Conservation (phyloP, 371 early-diverging fungal species). For the Choanephora cucurbitarum region DNA sequence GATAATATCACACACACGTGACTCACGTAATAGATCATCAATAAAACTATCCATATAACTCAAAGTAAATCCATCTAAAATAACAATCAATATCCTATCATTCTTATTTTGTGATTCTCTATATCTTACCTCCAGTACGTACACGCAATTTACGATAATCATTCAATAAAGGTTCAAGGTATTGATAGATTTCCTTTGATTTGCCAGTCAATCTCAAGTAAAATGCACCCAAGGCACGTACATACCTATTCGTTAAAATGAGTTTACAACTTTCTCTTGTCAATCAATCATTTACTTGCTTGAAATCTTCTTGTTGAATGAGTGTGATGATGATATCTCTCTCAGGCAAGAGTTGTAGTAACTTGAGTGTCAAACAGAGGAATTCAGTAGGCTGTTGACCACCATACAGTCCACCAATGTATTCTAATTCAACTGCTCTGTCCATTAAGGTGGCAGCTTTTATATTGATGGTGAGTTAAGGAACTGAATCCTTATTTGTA, state of each 20-base stretch:
- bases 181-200: constrained; percentile 78
- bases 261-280: not conserved
- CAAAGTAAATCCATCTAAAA: constrained; percentile 58
- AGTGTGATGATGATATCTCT: constrained; percentile 82
- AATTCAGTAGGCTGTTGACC: constrained; percentile 89
- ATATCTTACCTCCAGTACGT: constrained; percentile 56
- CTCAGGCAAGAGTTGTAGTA: constrained; percentile 91
- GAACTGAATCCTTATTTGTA: not conserved
- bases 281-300: constrained; percentile 41
- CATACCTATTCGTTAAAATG: constrained; percentile 64
- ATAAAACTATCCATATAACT: constrained; percentile 91
- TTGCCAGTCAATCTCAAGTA: constrained; percentile 83
- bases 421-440: constrained; percentile 76
- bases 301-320: constrained; percentile 76
- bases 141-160: constrained; percentile 87
- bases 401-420: constrained; percentile 88
- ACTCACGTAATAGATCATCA: constrained; percentile 78
- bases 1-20: constrained; percentile 87
- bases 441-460: constrained; percentile 88
- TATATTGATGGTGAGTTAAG: constrained; percentile 1
- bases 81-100: constrained; percentile 51
- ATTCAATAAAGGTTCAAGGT: constrained; percentile 83
- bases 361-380: constrained; percentile 83
- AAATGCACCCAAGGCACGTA: constrained; percentile 89
- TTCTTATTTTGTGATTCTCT: constrained; percentile 33